A percentile compares a stretch with the other conserved stretches of the same genome.
Evolutionary conservation across 2,329 filamentous ascomycete genomes (phyloP).

Genomic region (Cytospora leucostoma): DNA sequence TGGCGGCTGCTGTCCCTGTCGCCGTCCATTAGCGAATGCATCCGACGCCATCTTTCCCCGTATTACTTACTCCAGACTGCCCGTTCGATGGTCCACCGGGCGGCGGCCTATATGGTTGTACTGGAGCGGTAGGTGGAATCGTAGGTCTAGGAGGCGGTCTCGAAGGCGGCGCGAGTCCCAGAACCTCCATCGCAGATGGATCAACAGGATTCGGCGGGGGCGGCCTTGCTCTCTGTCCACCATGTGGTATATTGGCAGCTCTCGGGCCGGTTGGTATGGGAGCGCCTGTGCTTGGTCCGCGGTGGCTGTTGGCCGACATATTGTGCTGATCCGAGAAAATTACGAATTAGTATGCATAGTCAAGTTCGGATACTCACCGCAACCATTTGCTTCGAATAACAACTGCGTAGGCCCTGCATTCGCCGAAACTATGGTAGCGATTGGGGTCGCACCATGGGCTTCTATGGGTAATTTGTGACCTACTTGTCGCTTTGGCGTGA

Average conservation of each 20-base stretch:
- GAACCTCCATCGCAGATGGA: conserved; percentile 54
- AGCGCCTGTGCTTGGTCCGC: not conserved
- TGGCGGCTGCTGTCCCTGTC: conserved; percentile 12
- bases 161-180: conserved; percentile 51
- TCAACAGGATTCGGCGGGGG: conserved; percentile 40
- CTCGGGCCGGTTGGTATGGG: conserved; percentile 22
- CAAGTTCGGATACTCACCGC: conserved; percentile 4
- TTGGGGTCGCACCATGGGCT: not conserved
- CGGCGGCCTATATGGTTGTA: conserved; percentile 17
- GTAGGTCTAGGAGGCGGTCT: conserved; percentile 39
- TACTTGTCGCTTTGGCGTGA: conserved; percentile 44
- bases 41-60: not conserved
- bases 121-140: conserved; percentile 8
- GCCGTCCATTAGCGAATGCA: not conserved
- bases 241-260: conserved; percentile 24
- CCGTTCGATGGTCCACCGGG: conserved; percentile 10
- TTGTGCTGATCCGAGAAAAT: conserved; percentile 6
- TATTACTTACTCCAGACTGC: conserved; percentile 13
- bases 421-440: not conserved
- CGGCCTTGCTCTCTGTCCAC: conserved; percentile 25
- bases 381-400: conserved; percentile 2
- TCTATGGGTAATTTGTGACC: conserved; percentile 31
- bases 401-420: not conserved
- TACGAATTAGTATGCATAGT: conserved; percentile 8
- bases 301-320: not conserved